Base-by-base conservation (phyloP, 1,284 basidiomycete genomes). In the Bothia castanella region DNA sequence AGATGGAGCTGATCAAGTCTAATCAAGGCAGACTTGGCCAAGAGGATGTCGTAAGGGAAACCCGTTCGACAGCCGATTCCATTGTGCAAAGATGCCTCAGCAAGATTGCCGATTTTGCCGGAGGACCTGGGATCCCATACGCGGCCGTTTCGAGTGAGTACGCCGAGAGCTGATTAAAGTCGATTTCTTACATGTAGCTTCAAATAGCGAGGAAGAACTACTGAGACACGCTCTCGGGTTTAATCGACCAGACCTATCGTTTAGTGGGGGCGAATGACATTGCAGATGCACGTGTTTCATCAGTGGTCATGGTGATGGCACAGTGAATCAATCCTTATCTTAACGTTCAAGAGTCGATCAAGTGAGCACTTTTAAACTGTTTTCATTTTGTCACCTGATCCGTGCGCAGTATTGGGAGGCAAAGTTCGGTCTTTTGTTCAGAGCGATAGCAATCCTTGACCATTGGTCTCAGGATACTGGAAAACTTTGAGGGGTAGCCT, bases 401-500 rank as follows among this genome's bases (percentile, higher is more conserved):
- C 34, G n/a, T 21, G 13, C 30, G 11, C 31, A 53, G 52, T 31
- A 21, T 53, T 2, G 52, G 50, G 9, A 53, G 12, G 32, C 19
- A 47, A 47, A 40, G 45, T 47, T 46, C 12, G 37, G 10, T 31
- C 5, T 12, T 47, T 29, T 16, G 8, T 16, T n/a, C n/a, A n/a
- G n/a, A 12, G 13, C n/a, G n/a, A 21, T 14, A n/a, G 31, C n/a
- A 21, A 21, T 16, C 6, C 1, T 6, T 43, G 4, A 37, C 27
- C 5, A 5, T 25, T 36, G n/a, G 10, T 29, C 20, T 12, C 29
- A 48, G 52, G 12, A 14, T 54, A 54, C 32, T 54, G 52, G 53
- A 54, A 41, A 25, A 52, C 52, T 4, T 27, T 54, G 29, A 20
- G 42, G 10, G 5, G 42, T 8, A 34, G 52, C 7, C 27, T 42